Base-by-base conservation (phyloP, 805 yeast species). In the Metschnikowia cerradonensis region DNA sequence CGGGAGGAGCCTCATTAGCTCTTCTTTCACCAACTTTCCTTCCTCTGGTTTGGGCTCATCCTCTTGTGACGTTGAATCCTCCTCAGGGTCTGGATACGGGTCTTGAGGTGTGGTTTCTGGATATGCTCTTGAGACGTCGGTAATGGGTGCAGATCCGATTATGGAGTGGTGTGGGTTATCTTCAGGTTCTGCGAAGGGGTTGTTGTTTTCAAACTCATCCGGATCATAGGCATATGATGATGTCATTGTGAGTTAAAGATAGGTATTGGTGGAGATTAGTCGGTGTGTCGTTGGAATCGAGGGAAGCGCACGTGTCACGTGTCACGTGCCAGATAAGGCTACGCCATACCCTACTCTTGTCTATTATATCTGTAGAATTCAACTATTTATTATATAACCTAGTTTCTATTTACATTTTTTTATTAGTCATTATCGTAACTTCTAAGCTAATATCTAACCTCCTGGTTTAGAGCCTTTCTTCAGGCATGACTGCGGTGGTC, bases 161-260 rank as follows among this genome's bases (percentile, higher is more conserved):
- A 40, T 14, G 38, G 31, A 47, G 8, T 22, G 31, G 7, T 14
- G 39, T 7, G 37, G 20, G 4, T 26, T 14, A 1, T 40, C 46
- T 14, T 49, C 51, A 38, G 73, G 75, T 47, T 71, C 75, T 0
- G 73, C 64, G 54, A 71, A 69, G 17, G 77, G 76, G 53, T 72
- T 73, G 56, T 74, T 74, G 53, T 73, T 66, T 45, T 74, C 78
- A 44, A 71, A 71, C 41, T 72, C 78, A 52, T 70, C 72, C 5
- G 81, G 80, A 51, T 74, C 74, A 58, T 73, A 77, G 1, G 82
- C 75, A 38, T 71, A 63, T 1, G 78, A 60, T 4, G 77, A 71
- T 0, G 78, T 58, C 80, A 75, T 76, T 40, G 30, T 33, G 38
- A 20, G 13, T 13, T 14, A 4, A 10, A 15, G 15, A 17, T 1